These are phyloP conservation scores for Colletotrichum sp. DNA, from an alignment of 2,329 filamentous ascomycete species.

Conservation along the genomic window DNA sequence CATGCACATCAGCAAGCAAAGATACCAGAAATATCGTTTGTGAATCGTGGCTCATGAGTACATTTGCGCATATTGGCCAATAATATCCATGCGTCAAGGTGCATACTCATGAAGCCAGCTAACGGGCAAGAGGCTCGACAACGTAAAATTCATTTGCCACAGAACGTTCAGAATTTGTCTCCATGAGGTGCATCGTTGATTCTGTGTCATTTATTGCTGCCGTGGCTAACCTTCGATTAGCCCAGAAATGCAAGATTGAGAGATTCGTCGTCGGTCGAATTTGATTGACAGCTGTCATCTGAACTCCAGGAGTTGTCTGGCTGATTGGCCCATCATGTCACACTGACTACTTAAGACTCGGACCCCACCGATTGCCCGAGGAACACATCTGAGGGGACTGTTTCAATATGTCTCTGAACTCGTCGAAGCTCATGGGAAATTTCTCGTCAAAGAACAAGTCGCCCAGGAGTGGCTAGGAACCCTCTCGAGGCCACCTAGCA, in stretches of 20 bases:
- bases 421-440: neutral
- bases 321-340: neutral
- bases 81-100: neutral
- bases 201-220: accelerated
- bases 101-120: neutral
- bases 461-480: accelerated
- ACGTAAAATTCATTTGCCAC: accelerated
- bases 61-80: neutral
- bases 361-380: neutral
- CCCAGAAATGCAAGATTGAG: neutral
- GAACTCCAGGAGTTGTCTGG: neutral
- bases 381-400: neutral
- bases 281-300: neutral
- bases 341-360: accelerated
- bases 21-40: neutral
- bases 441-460: neutral
- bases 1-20: neutral
- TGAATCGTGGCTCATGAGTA: neutral
- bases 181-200: neutral
- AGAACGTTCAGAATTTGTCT: no score
- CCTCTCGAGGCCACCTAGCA: neutral
- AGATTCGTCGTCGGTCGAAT: neutral
- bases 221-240: accelerated
- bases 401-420: accelerated
- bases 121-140: no score